Percentiles rank a stretch among this genome's conserved stretches.
Conservation (phyloP, 2,329 filamentous ascomycete species). For the Talaromyces sp. region DNA sequence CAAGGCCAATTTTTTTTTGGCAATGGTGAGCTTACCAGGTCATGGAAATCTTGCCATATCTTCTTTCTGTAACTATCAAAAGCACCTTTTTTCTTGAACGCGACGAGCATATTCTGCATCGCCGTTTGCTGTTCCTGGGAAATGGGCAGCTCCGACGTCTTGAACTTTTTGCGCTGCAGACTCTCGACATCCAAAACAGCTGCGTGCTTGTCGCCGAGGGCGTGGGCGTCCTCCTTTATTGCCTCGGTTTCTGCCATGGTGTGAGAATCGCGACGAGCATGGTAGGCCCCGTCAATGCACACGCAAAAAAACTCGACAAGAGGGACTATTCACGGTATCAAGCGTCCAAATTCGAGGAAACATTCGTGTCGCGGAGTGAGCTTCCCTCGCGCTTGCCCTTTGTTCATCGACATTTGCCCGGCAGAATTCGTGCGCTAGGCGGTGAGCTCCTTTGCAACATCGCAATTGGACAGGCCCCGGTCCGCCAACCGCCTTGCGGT, state of each 20-base stretch:
- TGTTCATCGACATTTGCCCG: constrained; percentile 4
- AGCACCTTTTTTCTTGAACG: constrained; percentile 63
- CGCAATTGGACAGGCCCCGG: constrained; percentile 3
- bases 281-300: background rate
- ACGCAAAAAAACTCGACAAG: background rate
- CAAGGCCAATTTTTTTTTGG: too few species aligned
- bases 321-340: background rate
- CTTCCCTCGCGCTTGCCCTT: background rate
- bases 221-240: constrained; percentile 15
- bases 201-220: constrained; percentile 21
- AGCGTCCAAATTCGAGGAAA: background rate
- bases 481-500: background rate
- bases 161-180: constrained; percentile 46
- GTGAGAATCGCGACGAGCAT: constrained; percentile 1
- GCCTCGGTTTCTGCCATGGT: background rate
- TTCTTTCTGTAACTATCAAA: constrained; percentile 60
- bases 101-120: constrained; percentile 57
- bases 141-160: constrained; percentile 57
- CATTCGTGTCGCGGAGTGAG: background rate
- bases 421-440: constrained; percentile 10
- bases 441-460: background rate
- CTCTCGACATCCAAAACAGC: constrained; percentile 25
- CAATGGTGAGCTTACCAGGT: constrained; percentile 41
- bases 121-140: constrained; percentile 53
- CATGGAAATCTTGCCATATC: constrained; percentile 54